These are phyloP conservation scores for Psidium guajava DNA, from an alignment of 345 rosid genomes.

Conservation along the genomic window DNA sequence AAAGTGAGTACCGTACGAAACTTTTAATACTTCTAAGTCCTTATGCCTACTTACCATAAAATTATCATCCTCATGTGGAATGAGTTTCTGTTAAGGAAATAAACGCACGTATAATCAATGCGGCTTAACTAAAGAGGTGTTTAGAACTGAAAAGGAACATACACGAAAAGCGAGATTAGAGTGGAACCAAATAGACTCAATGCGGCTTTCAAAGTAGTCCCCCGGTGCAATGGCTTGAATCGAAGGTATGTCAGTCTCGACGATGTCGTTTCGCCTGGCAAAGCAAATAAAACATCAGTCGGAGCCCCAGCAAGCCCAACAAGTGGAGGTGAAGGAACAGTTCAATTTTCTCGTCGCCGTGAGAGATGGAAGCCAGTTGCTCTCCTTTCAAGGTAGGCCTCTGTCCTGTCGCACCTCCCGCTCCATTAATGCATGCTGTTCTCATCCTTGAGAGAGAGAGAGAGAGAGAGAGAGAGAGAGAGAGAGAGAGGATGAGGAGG, in stretches of 20 bases:
- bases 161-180: neutral
- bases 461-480: neutral
- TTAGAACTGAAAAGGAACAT: neutral
- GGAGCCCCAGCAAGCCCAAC: neutral
- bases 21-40: no score
- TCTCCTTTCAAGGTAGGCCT: constrained; percentile 39
- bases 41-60: neutral
- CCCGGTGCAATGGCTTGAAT: neutral
- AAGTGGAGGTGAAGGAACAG: neutral
- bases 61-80: neutral
- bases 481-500: neutral
- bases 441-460: neutral
- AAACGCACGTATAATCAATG: neutral
- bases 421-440: neutral
- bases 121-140: neutral
- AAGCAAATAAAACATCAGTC: neutral
- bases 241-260: neutral
- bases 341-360: neutral
- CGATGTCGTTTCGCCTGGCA: neutral
- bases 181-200: neutral
- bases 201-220: neutral
- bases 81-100: neutral
- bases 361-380: constrained; percentile 28
- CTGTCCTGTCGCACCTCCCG: neutral
- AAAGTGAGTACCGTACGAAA: no score